These are phyloP conservation scores for Podila epigama DNA, from an alignment of 192 early-diverging fungal species.

Conservation along the genomic window DNA sequence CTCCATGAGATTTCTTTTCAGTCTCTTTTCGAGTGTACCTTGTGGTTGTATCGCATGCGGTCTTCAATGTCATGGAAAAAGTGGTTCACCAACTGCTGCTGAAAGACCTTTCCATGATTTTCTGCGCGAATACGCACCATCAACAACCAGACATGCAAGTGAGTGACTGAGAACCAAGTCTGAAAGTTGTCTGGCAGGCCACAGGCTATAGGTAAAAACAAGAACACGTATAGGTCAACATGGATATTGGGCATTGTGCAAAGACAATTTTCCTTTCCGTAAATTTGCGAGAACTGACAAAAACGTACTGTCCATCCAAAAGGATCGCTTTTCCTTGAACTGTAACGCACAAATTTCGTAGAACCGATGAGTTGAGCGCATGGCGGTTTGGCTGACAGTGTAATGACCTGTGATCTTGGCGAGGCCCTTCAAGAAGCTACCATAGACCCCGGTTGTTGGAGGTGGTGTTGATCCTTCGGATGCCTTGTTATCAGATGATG, in stretches of 20 bases:
- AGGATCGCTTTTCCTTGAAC: conserved; percentile 52
- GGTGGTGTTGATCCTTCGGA: background rate
- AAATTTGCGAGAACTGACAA: too few species aligned
- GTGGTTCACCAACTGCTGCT: conserved; percentile 85
- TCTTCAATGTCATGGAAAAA: conserved; percentile 91
- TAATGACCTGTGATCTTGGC: conserved; percentile 62
- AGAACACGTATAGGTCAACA: conserved; percentile 14
- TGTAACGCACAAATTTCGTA: conserved; percentile 59
- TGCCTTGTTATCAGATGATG: background rate
- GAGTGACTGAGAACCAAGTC: conserved; percentile 92
- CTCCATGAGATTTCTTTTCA: too few species aligned
- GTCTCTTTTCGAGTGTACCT: conserved; percentile 57
- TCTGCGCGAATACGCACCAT: conserved; percentile 83
- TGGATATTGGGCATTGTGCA: too few species aligned
- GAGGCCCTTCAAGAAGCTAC: conserved; percentile 32
- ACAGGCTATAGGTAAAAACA: conserved; percentile 57
- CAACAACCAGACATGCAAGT: conserved; percentile 94
- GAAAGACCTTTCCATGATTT: conserved; percentile 78
- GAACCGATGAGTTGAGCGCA: conserved; percentile 56
- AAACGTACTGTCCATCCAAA: conserved; percentile 59
- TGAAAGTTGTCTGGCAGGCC: conserved; percentile 88
- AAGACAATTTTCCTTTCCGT: too few species aligned
- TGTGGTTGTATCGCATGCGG: conserved; percentile 77
- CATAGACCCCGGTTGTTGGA: conserved; percentile 28
- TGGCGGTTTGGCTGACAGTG: conserved; percentile 58